These are phyloP conservation scores for Protea cynaroides DNA, from an alignment of 164 flowering plant species.

Conservation along the genomic window DNA sequence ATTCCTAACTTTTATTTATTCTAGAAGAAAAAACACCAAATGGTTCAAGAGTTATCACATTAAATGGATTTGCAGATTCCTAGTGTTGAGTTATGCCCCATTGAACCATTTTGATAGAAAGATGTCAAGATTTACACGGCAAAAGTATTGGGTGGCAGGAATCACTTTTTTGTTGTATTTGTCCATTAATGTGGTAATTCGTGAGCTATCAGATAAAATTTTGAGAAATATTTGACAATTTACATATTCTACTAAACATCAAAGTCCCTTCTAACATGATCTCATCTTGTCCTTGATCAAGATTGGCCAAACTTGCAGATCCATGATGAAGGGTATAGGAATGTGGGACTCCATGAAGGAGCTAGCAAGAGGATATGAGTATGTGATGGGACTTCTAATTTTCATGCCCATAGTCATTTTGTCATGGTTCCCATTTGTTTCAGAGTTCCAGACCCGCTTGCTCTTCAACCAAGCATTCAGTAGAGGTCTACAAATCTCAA, in stretches of 20 bases:
- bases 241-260: no score
- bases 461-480: slow-evolving; percentile 99
- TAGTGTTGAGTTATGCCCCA: no score
- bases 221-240: no score
- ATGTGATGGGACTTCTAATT: slow-evolving; percentile 71
- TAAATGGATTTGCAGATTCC: no score
- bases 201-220: no score
- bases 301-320: slow-evolving; percentile 84
- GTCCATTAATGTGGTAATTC: no score
- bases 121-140: no score
- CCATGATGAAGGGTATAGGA: slow-evolving; percentile 43
- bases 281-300: slow-evolving; percentile 15
- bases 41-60: no score
- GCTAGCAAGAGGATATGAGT: slow-evolving; percentile 79
- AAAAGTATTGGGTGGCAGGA: no score
- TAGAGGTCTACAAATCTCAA: slow-evolving; percentile 96
- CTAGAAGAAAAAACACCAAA: background rate
- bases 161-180: no score
- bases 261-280: background rate
- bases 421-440: slow-evolving; percentile 94
- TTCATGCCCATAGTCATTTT: slow-evolving; percentile 79
- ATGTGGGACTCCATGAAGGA: slow-evolving; percentile 85
- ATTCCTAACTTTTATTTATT: background rate
- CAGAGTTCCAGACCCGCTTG: slow-evolving; percentile 88
- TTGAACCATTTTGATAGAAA: no score